A percentile compares a stretch with the other conserved stretches of the same genome.
Evolutionary conservation across 805 yeast species (phyloP).

Genomic region (Candida xyloterini): DNA sequence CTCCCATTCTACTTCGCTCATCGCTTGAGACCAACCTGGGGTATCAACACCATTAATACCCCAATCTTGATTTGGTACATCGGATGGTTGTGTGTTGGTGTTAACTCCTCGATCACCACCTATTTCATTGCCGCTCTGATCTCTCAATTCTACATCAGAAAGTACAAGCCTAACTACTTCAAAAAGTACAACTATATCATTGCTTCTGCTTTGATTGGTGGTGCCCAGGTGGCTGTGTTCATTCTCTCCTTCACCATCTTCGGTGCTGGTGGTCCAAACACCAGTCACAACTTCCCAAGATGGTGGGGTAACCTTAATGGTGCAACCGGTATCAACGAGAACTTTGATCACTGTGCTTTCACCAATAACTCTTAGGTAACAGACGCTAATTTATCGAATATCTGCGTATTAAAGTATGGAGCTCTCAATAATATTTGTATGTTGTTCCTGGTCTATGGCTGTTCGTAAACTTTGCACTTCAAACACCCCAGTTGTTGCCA

Average conservation of each 20-base stretch:
- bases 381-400: not conserved
- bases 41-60: constrained; percentile 24
- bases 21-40: constrained; percentile 30
- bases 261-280: constrained; percentile 32
- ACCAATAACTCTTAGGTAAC: constrained; percentile 10
- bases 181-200: constrained; percentile 48
- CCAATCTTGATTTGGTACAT: constrained; percentile 33
- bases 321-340: constrained; percentile 15
- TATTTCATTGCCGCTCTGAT: constrained; percentile 29
- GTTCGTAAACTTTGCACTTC: not conserved
- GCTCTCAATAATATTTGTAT: constrained; percentile 1
- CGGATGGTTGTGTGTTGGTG: constrained; percentile 33
- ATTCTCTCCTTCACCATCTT: constrained; percentile 32
- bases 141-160: constrained; percentile 27
- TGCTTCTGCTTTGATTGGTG: constrained; percentile 51
- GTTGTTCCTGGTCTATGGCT: not conserved
- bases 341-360: constrained; percentile 16
- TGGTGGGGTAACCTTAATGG: constrained; percentile 34
- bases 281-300: constrained; percentile 28
- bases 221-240: constrained; percentile 35
- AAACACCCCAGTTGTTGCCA: not conserved
- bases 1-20: constrained; percentile 30
- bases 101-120: constrained; percentile 33
- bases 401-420: not conserved
- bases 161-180: constrained; percentile 26